These are phyloP conservation scores for Pleurotus cornucopiae DNA, from an alignment of 768 basidiomycete genomes.

Conservation along the genomic window DNA sequence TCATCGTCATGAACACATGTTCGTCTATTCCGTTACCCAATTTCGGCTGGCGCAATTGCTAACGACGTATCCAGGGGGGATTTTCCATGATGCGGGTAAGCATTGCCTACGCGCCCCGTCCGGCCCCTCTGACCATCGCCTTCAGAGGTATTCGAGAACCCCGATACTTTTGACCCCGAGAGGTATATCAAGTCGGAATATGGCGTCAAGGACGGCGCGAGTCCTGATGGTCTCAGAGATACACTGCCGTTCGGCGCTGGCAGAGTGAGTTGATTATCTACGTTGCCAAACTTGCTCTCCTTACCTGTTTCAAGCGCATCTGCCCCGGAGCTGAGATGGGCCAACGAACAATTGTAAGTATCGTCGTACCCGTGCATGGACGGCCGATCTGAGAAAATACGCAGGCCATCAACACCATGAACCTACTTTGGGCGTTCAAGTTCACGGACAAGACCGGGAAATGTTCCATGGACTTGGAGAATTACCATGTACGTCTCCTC, in stretches of 20 bases:
- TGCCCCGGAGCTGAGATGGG: not conserved
- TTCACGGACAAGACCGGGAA: constrained; percentile 10
- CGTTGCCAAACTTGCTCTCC: not conserved
- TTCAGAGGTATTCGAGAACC: constrained; percentile 8
- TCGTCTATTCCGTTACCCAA: not conserved
- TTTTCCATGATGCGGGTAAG: constrained; percentile 4
- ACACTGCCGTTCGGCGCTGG: constrained; percentile 15
- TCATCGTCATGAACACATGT: constrained; percentile 1
- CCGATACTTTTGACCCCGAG: constrained; percentile 11
- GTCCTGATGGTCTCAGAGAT: constrained; percentile 10
- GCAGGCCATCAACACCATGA: constrained; percentile 18
- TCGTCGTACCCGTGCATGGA: too few relatives aligned
- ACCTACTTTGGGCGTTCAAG: constrained; percentile 26
- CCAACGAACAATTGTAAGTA: not conserved
- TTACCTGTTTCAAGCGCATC: not conserved
- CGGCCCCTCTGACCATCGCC: not conserved
- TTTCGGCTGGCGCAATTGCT: not conserved
- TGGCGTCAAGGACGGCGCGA: constrained; percentile 13
- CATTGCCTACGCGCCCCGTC: too few relatives aligned
- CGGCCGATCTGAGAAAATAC: too few relatives aligned
- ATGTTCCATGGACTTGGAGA: not conserved
- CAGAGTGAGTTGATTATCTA: constrained; percentile 10
- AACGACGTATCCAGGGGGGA: not conserved
- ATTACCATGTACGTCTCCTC: not conserved
- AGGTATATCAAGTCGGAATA: constrained; percentile 12